Percentiles rank a stretch among this genome's conserved stretches.
phyloP scores from a whole-genome alignment of 2,329 filamentous ascomycete species.

The Ophiostoma sp. region DNA sequence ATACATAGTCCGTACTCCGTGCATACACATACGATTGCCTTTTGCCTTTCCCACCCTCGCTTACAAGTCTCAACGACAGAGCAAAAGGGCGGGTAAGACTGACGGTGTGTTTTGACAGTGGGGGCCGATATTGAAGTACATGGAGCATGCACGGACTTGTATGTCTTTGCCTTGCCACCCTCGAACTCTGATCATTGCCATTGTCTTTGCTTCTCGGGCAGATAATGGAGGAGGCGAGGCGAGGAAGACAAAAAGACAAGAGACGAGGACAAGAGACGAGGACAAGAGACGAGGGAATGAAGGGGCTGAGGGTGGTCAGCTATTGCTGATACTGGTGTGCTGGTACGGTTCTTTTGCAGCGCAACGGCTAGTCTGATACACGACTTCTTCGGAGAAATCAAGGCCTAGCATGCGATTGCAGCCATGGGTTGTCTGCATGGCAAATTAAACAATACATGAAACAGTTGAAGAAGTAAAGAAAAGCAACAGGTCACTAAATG shows the following conservation, averaged over 20 bases:
- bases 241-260: background rate
- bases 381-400: background rate
- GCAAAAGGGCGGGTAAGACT: background rate
- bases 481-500: background rate
- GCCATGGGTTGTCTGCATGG: background rate
- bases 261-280: too few relatives aligned
- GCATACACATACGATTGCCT: too few relatives aligned
- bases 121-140: background rate
- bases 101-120: constrained; percentile 6
- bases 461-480: background rate
- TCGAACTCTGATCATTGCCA: background rate
- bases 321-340: background rate
- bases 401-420: background rate
- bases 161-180: background rate
- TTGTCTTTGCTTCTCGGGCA: background rate
- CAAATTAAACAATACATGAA: background rate
- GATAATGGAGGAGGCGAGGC: background rate
- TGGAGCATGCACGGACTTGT: background rate
- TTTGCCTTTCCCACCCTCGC: background rate
- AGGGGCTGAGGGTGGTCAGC: too few relatives aligned
- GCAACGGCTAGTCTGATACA: background rate
- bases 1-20: background rate
- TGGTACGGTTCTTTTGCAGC: background rate
- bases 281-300: too few relatives aligned
- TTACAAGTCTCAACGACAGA: background rate